Evolutionary conservation across 768 basidiomycete genomes (phyloP), one percentile per base, ranked within the genome.

Genomic region (Udeniomyces megalosporus): DNA sequence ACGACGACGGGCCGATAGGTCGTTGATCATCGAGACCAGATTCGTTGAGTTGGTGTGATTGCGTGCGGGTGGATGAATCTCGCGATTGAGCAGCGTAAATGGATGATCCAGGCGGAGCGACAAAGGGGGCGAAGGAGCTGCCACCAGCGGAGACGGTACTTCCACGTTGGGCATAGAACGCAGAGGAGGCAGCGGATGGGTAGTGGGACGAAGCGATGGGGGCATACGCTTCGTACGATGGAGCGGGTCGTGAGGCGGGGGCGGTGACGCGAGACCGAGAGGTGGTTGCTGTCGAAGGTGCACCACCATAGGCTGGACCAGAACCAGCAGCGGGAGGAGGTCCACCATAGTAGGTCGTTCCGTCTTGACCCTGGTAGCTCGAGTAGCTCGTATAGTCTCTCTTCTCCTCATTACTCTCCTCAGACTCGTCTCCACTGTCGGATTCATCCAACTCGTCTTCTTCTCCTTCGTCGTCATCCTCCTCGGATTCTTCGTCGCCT

Each of bases 401-500:
- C 29, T 32, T 31, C 55, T 57, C 51, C 32, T 34, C 29, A 28
- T 22, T 3, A 15, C 15, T 35, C 20, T 4, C 29, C 17, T 53
- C 32, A 20, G 7, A 49, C 15, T 38, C 57, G 15, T 32, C 46
- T 10, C 42, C n/a, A 17, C 10, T 47, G 20, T 46, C 56, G 28
- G 34, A 44, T n/a, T 56, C 38, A 56, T 12, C 24, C 20, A 7
- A n/a, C 34, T 42, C 22, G 1, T 35, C 45, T 38, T 57, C 51
- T 32, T 34, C 29, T 32, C 11, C 2, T 24, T 26, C 53, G 5
- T 4, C 29, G 15, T 53, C 32, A 20, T 4, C 57, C 10, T 38
- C 57, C 5, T 32, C 46, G 7, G 50, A 26, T 20, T 64, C 58
- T 44, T 64, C 61, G 46, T 62, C 56, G 46, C 47, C 46, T 15